Percentiles rank a stretch among this genome's conserved stretches.
Conservation (phyloP, 2,329 filamentous ascomycete species). For the Nemania sp. region DNA sequence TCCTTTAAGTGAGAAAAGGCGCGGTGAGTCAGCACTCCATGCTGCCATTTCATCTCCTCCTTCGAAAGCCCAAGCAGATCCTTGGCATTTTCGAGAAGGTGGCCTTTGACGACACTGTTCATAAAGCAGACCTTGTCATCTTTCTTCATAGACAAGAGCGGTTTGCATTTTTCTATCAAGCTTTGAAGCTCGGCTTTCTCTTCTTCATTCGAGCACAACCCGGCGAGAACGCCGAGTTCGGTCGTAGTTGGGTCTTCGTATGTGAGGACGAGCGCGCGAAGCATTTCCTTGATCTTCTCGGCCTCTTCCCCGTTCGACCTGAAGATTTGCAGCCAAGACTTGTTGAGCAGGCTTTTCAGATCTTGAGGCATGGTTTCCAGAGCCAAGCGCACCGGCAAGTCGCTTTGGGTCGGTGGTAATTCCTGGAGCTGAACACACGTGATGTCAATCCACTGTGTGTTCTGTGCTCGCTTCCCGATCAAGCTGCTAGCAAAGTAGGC, state of each 20-base stretch:
- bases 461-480: slow-evolving; percentile 48
- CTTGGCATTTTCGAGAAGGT: slow-evolving; percentile 46
- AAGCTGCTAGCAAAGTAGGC: slow-evolving; percentile 49
- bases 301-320: slow-evolving; percentile 38
- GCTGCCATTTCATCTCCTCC: slow-evolving; percentile 48
- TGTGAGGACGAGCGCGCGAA: slow-evolving; percentile 47
- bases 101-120: slow-evolving; percentile 45
- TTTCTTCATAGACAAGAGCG: slow-evolving; percentile 38
- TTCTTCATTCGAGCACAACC: slow-evolving; percentile 40
- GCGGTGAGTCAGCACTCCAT: slow-evolving; percentile 47
- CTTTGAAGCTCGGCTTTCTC: slow-evolving; percentile 42
- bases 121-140: slow-evolving; percentile 39
- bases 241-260: slow-evolving; percentile 47
- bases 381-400: slow-evolving; percentile 45
- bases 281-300: slow-evolving; percentile 49
- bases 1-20: slow-evolving; percentile 46
- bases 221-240: slow-evolving; percentile 46
- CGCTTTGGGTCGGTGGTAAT: slow-evolving; percentile 44
- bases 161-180: slow-evolving; percentile 46
- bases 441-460: slow-evolving; percentile 51
- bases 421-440: slow-evolving; percentile 48
- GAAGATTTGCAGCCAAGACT: slow-evolving; percentile 47
- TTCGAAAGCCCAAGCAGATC: slow-evolving; percentile 43
- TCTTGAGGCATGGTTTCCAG: slow-evolving; percentile 48
- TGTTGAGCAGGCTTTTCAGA: slow-evolving; percentile 43